phyloP scores from a whole-genome alignment of 352 stramenopile genomes.

The Globisporangium perplexum region DNA sequence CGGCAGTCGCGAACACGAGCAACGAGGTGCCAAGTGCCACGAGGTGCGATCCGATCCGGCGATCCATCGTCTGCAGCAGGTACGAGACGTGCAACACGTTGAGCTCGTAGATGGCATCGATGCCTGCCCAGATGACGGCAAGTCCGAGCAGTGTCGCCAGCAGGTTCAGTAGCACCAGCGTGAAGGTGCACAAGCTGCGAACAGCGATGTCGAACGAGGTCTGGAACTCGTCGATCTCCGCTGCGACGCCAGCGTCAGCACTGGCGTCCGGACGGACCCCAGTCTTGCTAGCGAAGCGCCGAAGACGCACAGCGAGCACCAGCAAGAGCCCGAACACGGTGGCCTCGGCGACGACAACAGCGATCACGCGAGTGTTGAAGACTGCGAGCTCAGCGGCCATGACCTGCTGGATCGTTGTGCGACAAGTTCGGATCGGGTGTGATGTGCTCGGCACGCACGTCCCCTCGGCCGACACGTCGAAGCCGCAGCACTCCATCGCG shows the following conservation, averaged over 20 bases:
- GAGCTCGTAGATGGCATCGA: constrained; percentile 55
- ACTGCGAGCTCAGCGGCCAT: constrained; percentile 1
- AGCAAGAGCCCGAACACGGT: constrained; percentile 16
- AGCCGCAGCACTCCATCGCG: constrained; percentile 43
- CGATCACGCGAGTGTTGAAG: constrained; percentile 13
- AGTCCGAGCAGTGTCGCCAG: constrained; percentile 19
- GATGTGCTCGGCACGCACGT: constrained; percentile 12
- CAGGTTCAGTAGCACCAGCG: constrained; percentile 19
- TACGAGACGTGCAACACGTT: constrained; percentile 68
- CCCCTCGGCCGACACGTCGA: constrained; percentile 24
- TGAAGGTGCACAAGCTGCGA: constrained; percentile 4
- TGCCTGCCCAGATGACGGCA: constrained; percentile 30
- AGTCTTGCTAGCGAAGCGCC: constrained; percentile 13
- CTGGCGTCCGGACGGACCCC: neutral
- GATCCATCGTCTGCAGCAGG: constrained; percentile 48
- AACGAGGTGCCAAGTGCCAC: constrained; percentile 29
- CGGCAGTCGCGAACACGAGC: constrained; percentile 26
- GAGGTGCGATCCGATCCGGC: constrained; percentile 43
- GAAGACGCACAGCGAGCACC: constrained; percentile 17
- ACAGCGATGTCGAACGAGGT: constrained; percentile 8
- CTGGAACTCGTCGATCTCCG: constrained; percentile 8
- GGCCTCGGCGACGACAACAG: constrained; percentile 17
- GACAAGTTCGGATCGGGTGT: constrained; percentile 23
- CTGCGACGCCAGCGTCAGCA: neutral
- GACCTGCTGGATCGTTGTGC: constrained; percentile 8